phyloP scores from a whole-genome alignment of 805 yeast genomes.

The Danielia reshetovae region DNA sequence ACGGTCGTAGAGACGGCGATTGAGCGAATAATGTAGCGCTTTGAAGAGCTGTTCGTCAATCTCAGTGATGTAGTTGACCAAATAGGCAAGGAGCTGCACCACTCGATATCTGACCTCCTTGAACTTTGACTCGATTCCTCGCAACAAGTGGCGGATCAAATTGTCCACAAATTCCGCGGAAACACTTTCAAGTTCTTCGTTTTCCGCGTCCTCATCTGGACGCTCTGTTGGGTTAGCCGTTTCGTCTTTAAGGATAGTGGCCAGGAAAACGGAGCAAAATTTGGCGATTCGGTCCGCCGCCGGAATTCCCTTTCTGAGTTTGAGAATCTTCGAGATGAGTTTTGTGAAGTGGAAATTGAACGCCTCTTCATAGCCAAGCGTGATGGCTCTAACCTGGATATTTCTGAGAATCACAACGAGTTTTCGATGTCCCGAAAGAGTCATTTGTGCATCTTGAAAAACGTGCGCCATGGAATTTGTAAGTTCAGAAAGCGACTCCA shows the following conservation, averaged over 20 bases:
- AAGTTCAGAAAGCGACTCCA: constrained; percentile 7
- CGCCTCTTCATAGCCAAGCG: constrained; percentile 48
- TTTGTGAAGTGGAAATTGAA: constrained; percentile 61
- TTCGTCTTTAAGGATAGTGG: constrained; percentile 39
- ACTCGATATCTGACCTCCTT: constrained; percentile 76
- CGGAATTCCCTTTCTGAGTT: constrained; percentile 63
- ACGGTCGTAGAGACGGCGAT: constrained; percentile 64
- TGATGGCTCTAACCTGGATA: constrained; percentile 52
- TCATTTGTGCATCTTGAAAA: constrained; percentile 75
- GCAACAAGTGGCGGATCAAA: constrained; percentile 62
- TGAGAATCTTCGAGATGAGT: constrained; percentile 60
- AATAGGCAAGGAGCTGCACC: constrained; percentile 67
- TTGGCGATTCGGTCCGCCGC: constrained; percentile 76
- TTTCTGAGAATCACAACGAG: constrained; percentile 60
- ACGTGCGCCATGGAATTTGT: constrained; percentile 52
- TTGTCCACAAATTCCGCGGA: constrained; percentile 54
- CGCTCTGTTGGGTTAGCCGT: constrained; percentile 16
- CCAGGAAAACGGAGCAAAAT: constrained; percentile 57
- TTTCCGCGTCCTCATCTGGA: constrained; percentile 20
- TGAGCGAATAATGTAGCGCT: constrained; percentile 55
- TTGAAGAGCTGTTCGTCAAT: constrained; percentile 70
- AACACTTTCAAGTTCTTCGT: constrained; percentile 33
- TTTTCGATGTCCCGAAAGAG: constrained; percentile 74
- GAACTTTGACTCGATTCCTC: constrained; percentile 75
- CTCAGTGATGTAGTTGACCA: constrained; percentile 69